Conservation (phyloP, 805 yeast genomes). For the Metschnikowia lunata region DNA sequence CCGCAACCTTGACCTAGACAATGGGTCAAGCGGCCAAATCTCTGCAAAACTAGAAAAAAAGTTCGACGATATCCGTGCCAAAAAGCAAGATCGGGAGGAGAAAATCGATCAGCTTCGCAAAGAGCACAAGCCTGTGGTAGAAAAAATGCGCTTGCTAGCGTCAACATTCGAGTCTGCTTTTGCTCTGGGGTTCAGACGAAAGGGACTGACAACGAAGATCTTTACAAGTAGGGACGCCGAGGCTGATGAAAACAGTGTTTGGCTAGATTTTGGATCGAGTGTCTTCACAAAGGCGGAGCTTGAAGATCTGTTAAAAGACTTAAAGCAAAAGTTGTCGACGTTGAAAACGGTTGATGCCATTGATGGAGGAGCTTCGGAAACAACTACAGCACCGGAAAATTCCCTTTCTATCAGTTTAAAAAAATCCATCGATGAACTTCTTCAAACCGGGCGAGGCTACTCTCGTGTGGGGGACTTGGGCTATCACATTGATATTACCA, state of each 20-base stretch:
- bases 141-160: slow-evolving; percentile 27
- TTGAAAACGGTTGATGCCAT: slow-evolving; percentile 17
- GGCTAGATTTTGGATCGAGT: slow-evolving; percentile 3
- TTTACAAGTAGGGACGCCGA: slow-evolving; percentile 4
- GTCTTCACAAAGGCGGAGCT: slow-evolving; percentile 22
- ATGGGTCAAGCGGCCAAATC: slow-evolving; percentile 10
- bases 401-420: slow-evolving; percentile 13
- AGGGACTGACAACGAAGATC: background rate
- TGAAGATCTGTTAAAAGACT: slow-evolving; percentile 17
- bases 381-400: background rate
- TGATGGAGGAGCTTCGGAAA: background rate
- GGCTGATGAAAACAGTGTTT: slow-evolving; percentile 2
- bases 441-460: slow-evolving; percentile 21
- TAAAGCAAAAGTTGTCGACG: slow-evolving; percentile 14
- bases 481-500: slow-evolving; percentile 24
- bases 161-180: slow-evolving; percentile 18
- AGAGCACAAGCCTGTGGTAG: slow-evolving; percentile 34
- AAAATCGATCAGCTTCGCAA: slow-evolving; percentile 25
- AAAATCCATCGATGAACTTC: slow-evolving; percentile 19
- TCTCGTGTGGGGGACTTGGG: slow-evolving; percentile 17
- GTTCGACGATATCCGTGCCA: slow-evolving; percentile 17
- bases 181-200: background rate
- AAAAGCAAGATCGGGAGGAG: slow-evolving; percentile 14
- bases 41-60: slow-evolving; percentile 21
- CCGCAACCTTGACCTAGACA: slow-evolving; percentile 16